These are phyloP conservation scores for Phytophthora boehmeriae DNA, from an alignment of 352 stramenopile genomes.

Conservation along the genomic window DNA sequence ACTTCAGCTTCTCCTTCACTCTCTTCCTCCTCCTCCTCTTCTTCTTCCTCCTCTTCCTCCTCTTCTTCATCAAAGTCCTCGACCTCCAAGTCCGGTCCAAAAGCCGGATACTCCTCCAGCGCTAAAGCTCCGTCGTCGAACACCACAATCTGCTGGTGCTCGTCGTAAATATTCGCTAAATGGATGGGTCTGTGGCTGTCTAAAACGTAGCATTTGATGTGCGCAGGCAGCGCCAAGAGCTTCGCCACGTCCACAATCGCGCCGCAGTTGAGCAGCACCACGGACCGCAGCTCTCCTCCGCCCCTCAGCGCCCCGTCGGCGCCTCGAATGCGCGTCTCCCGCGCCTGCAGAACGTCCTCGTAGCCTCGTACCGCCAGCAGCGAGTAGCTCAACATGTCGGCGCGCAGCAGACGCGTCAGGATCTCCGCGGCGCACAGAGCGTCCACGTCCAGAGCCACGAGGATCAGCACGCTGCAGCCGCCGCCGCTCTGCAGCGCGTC, in stretches of 20 bases:
- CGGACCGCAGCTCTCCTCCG: conserved; percentile 78
- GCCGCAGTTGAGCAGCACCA: conserved; percentile 96
- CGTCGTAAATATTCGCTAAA: conserved; percentile 95
- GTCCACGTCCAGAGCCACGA: conserved; percentile 95
- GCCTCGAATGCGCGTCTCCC: conserved; percentile 70
- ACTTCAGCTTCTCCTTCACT: conserved; percentile 54
- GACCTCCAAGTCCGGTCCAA: conserved; percentile 84
- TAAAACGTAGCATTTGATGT: conserved; percentile 93
- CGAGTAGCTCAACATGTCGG: conserved; percentile 78
- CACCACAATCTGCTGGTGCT: conserved; percentile 76
- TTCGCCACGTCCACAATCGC: conserved; percentile 92
- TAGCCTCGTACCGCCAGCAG: conserved; percentile 82
- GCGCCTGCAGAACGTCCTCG: conserved; percentile 81
- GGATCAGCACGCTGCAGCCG: conserved; percentile 89
- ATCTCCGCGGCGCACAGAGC: conserved; percentile 95
- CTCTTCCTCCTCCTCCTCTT: conserved; percentile 51
- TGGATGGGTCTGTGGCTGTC: conserved; percentile 96
- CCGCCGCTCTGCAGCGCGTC: conserved; percentile 66
- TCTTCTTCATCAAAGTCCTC: conserved; percentile 73
- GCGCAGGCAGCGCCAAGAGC: conserved; percentile 71
- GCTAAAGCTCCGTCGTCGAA: conserved; percentile 80
- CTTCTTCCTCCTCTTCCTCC: conserved; percentile 61
- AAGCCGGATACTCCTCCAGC: conserved; percentile 80
- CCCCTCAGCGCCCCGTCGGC: conserved; percentile 36
- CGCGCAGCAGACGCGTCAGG: conserved; percentile 82